Evolutionary conservation across 139 green algal genomes (phyloP).

Genomic region (Ulvella scutata): DNA sequence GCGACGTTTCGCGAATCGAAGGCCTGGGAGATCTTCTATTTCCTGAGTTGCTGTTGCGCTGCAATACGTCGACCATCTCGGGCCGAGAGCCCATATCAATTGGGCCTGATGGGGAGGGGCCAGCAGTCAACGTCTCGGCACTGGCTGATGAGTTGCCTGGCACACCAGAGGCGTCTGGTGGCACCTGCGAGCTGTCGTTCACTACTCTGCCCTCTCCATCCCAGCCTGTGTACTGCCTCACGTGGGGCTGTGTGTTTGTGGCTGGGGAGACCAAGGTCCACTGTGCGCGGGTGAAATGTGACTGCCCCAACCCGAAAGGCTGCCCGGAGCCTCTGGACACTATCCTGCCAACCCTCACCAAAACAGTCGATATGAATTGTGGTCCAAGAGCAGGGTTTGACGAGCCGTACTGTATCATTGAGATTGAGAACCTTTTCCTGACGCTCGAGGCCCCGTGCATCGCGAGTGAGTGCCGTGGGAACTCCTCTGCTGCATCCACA

Average conservation of each 20-base stretch:
- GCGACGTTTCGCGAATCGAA: not conserved
- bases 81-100: not conserved
- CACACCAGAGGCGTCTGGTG: not conserved
- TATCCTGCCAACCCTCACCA: not conserved
- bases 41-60: not conserved
- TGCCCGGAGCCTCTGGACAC: not conserved
- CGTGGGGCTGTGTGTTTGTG: not conserved
- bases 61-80: not conserved
- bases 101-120: not conserved
- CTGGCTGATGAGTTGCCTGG: not conserved
- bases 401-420: not conserved
- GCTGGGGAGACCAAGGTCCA: not conserved
- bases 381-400: not conserved
- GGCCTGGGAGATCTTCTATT: not conserved
- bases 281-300: not conserved
- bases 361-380: not conserved
- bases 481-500: not conserved
- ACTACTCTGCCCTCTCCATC: not conserved
- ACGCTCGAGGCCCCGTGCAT: not conserved
- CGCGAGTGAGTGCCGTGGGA: not conserved
- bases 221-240: not conserved
- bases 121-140: not conserved
- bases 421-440: not conserved
- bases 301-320: not conserved
- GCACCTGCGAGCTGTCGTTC: not conserved